Percentiles rank a stretch among this genome's conserved stretches.
Evolutionary conservation across 73 alveolate species (phyloP).

Genomic region (Blepharisma japonicum): DNA sequence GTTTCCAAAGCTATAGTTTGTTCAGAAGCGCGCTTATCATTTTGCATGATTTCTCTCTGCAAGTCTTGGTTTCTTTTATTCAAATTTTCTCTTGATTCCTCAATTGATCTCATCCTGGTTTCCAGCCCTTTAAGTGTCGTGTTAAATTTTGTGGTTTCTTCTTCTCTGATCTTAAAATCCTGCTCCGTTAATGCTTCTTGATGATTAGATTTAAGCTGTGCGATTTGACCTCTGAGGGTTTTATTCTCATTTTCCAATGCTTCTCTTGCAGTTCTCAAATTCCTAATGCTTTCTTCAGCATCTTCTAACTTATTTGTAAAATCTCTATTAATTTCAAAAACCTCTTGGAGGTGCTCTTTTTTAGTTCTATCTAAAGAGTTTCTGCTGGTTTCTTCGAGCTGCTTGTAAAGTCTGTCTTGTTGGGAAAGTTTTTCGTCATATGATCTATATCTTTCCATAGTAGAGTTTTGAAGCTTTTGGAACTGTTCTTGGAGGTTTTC

Average conservation of each 20-base stretch:
- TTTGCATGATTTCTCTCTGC: background rate
- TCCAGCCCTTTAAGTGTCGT: slow-evolving; percentile 16
- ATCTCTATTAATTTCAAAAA: slow-evolving; percentile 41
- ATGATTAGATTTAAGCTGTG: background rate
- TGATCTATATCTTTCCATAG: slow-evolving; percentile 30
- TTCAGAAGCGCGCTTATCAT: background rate
- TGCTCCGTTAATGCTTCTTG: slow-evolving; percentile 3
- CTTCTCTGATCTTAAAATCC: slow-evolving; percentile 30
- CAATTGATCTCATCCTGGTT: background rate
- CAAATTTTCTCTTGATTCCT: slow-evolving; percentile 26
- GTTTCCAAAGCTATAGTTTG: background rate
- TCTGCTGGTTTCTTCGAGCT: slow-evolving; percentile 42
- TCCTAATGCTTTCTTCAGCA: slow-evolving; percentile 30
- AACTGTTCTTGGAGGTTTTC: slow-evolving; percentile 31
- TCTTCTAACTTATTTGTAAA: background rate
- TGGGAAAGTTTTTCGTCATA: slow-evolving; percentile 42
- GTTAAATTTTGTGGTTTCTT: slow-evolving; percentile 28
- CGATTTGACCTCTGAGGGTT: slow-evolving; percentile 3
- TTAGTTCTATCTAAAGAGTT: slow-evolving; percentile 26
- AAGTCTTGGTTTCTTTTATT: background rate
- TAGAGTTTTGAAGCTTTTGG: slow-evolving; percentile 35
- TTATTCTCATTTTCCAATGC: slow-evolving; percentile 11
- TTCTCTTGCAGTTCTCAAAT: slow-evolving; percentile 25
- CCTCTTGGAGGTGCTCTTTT: slow-evolving; percentile 34
- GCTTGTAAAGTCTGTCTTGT: slow-evolving; percentile 28